Percentiles rank a stretch among this genome's conserved stretches.
phyloP scores from a whole-genome alignment of 345 rosid species.

The Balakata baccata region DNA sequence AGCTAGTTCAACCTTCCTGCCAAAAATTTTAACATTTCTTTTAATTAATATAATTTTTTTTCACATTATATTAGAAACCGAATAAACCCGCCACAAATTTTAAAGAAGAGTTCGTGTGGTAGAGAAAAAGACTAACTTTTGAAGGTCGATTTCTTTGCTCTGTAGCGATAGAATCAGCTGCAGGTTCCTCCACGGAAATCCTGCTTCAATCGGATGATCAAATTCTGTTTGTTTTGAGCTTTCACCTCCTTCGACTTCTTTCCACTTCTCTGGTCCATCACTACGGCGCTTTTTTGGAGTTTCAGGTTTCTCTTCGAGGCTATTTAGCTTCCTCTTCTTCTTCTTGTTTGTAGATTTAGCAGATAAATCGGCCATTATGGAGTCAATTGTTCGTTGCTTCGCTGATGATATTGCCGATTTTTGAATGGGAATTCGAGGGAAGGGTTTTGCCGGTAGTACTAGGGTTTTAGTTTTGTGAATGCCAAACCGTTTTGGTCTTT shows the following conservation, averaged over 20 bases:
- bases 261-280: conserved; percentile 20
- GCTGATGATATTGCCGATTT: background rate
- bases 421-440: background rate
- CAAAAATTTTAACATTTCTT: background rate
- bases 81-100: background rate
- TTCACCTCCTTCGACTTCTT: conserved; percentile 20
- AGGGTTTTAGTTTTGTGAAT: background rate
- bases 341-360: conserved; percentile 23
- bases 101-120: background rate
- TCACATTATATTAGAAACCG: conserved; percentile 3
- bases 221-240: conserved; percentile 13
- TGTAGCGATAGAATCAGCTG: conserved; percentile 59
- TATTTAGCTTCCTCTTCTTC: conserved; percentile 41
- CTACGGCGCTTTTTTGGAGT: conserved; percentile 31
- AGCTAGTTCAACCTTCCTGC: conserved; percentile 80
- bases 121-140: conserved; percentile 46
- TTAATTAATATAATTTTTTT: conserved; percentile 16
- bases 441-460: background rate
- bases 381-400: background rate
- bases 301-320: conserved; percentile 22
- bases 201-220: conserved; percentile 28
- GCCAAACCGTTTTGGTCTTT: background rate
- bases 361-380: conserved; percentile 35
- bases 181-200: conserved; percentile 66
- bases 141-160: conserved; percentile 41